These are phyloP conservation scores for Claviceps spartinae DNA, from an alignment of 2,329 filamentous ascomycete species.

Conservation along the genomic window DNA sequence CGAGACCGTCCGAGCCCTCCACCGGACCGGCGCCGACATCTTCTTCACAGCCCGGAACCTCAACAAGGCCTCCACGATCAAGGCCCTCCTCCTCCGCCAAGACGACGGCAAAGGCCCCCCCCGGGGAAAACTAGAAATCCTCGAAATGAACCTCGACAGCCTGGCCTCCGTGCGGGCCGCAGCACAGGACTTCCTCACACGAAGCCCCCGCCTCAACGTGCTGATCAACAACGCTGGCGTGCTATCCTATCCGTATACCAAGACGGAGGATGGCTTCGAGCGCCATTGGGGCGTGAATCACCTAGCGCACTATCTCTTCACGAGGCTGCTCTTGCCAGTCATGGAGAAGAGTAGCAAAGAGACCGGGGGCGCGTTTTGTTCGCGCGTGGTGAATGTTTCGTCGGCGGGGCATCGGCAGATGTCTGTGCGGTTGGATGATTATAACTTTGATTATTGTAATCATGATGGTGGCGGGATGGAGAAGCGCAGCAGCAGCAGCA, in stretches of 20 bases:
- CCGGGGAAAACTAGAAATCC: neutral
- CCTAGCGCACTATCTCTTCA: conserved; percentile 39
- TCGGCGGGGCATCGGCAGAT: conserved; percentile 1
- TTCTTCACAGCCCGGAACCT: neutral
- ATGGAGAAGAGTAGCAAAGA: conserved; percentile 16
- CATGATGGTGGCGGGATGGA: neutral
- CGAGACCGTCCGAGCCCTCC: neutral
- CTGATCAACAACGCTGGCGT: conserved; percentile 3
- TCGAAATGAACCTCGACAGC: neutral
- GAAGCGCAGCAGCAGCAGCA: too few species aligned
- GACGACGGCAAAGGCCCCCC: neutral
- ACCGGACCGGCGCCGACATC: neutral
- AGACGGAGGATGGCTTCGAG: conserved; percentile 7
- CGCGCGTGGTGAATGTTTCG: conserved; percentile 19
- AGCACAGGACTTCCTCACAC: neutral
- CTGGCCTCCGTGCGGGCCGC: neutral
- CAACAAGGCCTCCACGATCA: neutral
- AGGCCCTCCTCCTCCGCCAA: neutral
- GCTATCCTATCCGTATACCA: neutral
- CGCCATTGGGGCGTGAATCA: conserved; percentile 40
- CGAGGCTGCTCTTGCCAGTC: conserved; percentile 17
- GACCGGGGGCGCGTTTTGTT: conserved; percentile 29
- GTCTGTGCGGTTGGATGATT: neutral
- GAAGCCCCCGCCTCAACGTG: conserved; percentile 6
- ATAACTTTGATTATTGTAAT: neutral